A percentile compares a stretch with the other conserved stretches of the same genome.
These are phyloP conservation scores for Apophysomyces ossiformis DNA, from an alignment of 371 early-diverging fungal species.

Conservation along the genomic window DNA sequence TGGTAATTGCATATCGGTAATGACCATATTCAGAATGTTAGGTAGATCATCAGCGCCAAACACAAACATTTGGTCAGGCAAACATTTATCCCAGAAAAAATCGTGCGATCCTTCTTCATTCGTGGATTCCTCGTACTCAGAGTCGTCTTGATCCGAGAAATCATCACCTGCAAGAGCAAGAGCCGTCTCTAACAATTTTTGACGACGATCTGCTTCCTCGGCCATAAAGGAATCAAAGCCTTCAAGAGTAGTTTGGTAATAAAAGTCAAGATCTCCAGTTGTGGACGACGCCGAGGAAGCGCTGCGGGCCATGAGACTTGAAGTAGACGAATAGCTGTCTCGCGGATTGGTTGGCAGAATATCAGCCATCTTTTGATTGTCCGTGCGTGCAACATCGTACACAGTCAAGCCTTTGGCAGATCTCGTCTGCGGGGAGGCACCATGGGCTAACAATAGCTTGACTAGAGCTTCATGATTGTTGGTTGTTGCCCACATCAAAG, in stretches of 20 bases:
- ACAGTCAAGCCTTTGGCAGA: conserved; percentile 83
- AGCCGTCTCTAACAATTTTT: conserved; percentile 45
- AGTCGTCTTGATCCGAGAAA: conserved; percentile 20
- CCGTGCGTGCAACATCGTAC: conserved; percentile 72
- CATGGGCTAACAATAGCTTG: conserved; percentile 75
- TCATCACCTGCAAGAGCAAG: conserved; percentile 34
- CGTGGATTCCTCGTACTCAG: conserved; percentile 27
- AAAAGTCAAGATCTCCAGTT: conserved; percentile 52
- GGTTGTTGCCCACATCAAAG: conserved; percentile 95
- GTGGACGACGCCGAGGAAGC: conserved; percentile 30
- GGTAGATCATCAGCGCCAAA: conserved; percentile 73
- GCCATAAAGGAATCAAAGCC: conserved; percentile 50
- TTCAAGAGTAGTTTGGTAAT: conserved; percentile 53
- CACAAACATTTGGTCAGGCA: conserved; percentile 91
- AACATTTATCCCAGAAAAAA: conserved; percentile 81
- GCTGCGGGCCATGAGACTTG: conserved; percentile 38
- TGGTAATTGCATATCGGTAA: conserved; percentile 66
- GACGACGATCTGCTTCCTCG: conserved; percentile 54
- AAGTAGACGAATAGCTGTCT: conserved; percentile 61
- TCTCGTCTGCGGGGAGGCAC: conserved; percentile 75
- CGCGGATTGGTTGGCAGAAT: conserved; percentile 61
- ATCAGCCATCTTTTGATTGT: conserved; percentile 62
- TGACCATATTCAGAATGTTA: conserved; percentile 72
- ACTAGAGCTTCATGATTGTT: conserved; percentile 82
- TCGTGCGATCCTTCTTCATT: conserved; percentile 33